Percentiles rank a stretch among this genome's conserved stretches.
Conservation (phyloP, 306 rosid genomes). For the Hippophae tibetana region DNA sequence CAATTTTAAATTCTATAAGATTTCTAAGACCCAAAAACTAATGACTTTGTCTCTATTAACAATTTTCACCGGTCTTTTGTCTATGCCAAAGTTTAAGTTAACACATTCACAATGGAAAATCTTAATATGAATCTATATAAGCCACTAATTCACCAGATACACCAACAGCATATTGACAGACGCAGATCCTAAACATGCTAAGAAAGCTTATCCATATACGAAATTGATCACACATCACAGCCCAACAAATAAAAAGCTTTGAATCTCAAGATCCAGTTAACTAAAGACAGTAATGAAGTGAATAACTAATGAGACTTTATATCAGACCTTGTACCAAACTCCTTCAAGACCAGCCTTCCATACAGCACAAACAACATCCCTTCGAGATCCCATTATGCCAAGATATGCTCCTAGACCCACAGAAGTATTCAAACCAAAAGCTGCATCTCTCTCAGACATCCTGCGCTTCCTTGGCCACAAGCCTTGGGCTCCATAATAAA, state of each 20-base stretch:
- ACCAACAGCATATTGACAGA: too few species aligned
- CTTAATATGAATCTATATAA: background rate
- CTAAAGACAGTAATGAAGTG: background rate
- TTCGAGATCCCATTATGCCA: slow-evolving; percentile 98
- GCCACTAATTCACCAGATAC: background rate
- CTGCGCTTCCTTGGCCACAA: slow-evolving; percentile 99
- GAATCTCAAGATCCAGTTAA: background rate
- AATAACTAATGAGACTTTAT: slow-evolving; percentile 7
- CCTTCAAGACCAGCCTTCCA: slow-evolving; percentile 99
- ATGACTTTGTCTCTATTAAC: too few species aligned
- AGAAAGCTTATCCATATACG: too few species aligned
- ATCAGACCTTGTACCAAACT: slow-evolving; percentile 88
- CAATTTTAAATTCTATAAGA: too few species aligned
- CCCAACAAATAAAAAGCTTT: background rate
- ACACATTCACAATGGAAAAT: background rate
- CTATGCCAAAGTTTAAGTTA: background rate
- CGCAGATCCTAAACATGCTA: too few species aligned
- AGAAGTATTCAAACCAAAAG: slow-evolving; percentile 92
- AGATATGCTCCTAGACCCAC: slow-evolving; percentile 93
- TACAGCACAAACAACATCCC: slow-evolving; percentile 90
- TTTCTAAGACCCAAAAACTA: too few species aligned
- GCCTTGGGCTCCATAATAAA: slow-evolving; percentile 48
- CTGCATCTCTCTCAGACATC: slow-evolving; percentile 99
- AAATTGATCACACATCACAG: too few species aligned
- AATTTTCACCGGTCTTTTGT: too few species aligned